Percentiles rank a stretch among this genome's conserved stretches.
These are phyloP conservation scores for Hortiboletus flavorubellus DNA, from an alignment of 768 basidiomycete species.

Conservation along the genomic window DNA sequence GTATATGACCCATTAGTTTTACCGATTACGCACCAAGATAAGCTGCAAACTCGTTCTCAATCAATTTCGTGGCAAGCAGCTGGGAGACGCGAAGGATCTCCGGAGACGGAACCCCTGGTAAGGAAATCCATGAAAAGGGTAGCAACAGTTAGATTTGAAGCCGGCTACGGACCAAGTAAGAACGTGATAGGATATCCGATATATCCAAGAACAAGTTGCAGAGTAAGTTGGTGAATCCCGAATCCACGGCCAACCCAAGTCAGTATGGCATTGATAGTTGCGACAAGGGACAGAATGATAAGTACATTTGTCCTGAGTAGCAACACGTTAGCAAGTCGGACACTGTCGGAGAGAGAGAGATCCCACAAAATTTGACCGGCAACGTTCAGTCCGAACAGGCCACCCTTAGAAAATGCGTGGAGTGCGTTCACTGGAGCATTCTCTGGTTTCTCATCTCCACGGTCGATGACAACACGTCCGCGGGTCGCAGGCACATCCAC, in stretches of 20 bases:
- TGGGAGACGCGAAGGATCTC: constrained; percentile 81
- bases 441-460: constrained; percentile 57
- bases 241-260: constrained; percentile 89
- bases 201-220: constrained; percentile 84
- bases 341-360: not conserved
- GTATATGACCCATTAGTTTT: not conserved
- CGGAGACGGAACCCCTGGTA: constrained; percentile 61
- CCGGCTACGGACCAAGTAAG: constrained; percentile 47
- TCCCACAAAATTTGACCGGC: constrained; percentile 83
- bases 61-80: constrained; percentile 81
- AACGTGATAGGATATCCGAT: constrained; percentile 86
- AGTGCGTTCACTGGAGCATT: constrained; percentile 70
- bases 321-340: constrained; percentile 5
- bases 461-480: constrained; percentile 75
- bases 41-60: constrained; percentile 85
- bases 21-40: constrained; percentile 42
- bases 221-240: constrained; percentile 75
- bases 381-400: constrained; percentile 78
- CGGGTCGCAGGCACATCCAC: constrained; percentile 82
- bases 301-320: constrained; percentile 69
- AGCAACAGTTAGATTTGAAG: not conserved
- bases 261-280: constrained; percentile 77
- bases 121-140: constrained; percentile 1
- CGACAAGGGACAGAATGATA: constrained; percentile 79
- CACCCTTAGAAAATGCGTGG: constrained; percentile 86